Base-by-base conservation (phyloP, 192 early-diverging fungal species). In the Backusella luteola region DNA sequence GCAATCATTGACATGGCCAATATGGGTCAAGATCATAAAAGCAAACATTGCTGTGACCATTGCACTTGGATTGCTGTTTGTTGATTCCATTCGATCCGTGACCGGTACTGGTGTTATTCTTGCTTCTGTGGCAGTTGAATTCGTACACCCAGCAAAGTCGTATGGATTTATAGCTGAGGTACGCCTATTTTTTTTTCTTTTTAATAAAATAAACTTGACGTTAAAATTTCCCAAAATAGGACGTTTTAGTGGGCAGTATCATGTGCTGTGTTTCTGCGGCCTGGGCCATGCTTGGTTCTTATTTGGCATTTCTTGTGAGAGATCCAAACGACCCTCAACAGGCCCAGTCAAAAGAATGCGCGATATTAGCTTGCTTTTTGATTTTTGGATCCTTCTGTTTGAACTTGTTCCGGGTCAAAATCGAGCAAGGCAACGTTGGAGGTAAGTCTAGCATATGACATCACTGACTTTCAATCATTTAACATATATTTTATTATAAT, bases 351-450 rank as follows among this genome's bases (percentile, higher is more conserved):
- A 34, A n/a, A 26, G 72, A 71, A 14, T 73, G 66, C 21, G 39
- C 53, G 2, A 73, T 81, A 14, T 71, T 81, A 3, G 41, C 69
- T 8, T 21, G 38, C 12, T 81, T 81, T 67, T 36, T 81, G 17
- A 36, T 74, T 26, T 4, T 81, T 29, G 80, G 80, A 21, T 59
- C 67, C 32, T 77, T 81, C 21, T 26, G 42, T 11, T 56, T 81
- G 29, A 81, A 75, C 35, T 74, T 77, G 9, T 63, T 76, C 49
- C 66, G 80, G 6, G 80, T 70, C 15, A 81, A 76, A 56, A 52
- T 77, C 6, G 76, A 81, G 21, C 80, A 81, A 70, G 76, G 72
- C 26, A 81, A 81, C 52, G 72, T 74, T n/a, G 80, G 76, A 67
- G 80, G 80, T 80, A 76, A 79, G 44, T 2, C 59, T 32, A 35